Base-by-base conservation (phyloP, 768 basidiomycete species). In the Kwoniella mangroviensis region DNA sequence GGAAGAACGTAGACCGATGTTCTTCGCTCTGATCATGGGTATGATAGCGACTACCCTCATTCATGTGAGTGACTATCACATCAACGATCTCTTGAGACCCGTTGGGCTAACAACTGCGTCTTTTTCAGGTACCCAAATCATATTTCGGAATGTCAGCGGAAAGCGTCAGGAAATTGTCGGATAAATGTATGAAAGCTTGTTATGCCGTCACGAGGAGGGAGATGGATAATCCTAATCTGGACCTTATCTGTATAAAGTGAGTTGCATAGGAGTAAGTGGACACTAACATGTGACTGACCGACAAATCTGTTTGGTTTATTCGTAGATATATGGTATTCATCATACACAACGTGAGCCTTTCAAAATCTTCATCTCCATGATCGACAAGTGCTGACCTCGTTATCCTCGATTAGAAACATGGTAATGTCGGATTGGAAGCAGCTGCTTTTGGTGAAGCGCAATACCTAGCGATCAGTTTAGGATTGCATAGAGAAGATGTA, bases 91-190 rank as follows among this genome's bases (percentile, higher is more conserved):
- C 34, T 0, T 34, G 34, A 34, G 34, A 34, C 1, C 1, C 1
- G 5, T 34, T 34, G 34, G 34, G 34, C 34, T 7, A 34, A 34
- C 34, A 34, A 34, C 6, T 34, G 34, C 9, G 34, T 41, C 15
- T 13, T 19, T 1, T 2, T 26, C 42, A 75, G 73, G 63, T 75
- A 6, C 74, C 74, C 3, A 66, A 66, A 63, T 63, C 74, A 4
- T 75, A 70, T 59, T 75, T 75, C 40, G 71, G 71, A 0, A 65
- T 75, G 26, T 69, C 74, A 19, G 67, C 68, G 26, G 74, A 70
- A 24, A 60, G 65, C 26, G 74, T 76, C 1, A 52, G 75, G 17
- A 61, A 45, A 52, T 58, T 73, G 6, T 76, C 75, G 2, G 69
- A 71, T 60, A 64, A 63, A 57, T 76, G 75, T 53, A 19, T 76